These are phyloP conservation scores for Xerocomellus amylosporus DNA, from an alignment of 768 basidiomycete genomes.

Conservation along the genomic window DNA sequence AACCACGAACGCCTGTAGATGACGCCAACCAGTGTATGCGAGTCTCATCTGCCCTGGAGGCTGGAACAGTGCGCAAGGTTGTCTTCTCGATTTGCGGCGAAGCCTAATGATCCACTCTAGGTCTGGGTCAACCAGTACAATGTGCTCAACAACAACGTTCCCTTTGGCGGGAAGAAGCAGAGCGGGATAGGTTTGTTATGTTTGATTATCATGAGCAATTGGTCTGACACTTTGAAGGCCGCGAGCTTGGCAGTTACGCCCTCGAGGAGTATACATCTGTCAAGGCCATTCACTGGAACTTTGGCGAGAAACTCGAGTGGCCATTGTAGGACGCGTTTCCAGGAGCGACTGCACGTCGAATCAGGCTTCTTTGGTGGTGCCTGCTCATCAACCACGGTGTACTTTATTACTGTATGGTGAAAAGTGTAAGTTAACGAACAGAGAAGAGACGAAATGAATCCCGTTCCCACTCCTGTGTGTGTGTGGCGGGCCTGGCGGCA, in stretches of 20 bases:
- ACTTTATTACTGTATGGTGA: not conserved
- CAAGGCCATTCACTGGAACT: constrained; percentile 87
- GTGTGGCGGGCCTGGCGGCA: constrained; percentile 3
- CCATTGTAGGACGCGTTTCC: constrained; percentile 47
- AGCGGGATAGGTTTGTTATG: constrained; percentile 67
- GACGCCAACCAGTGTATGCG: constrained; percentile 89
- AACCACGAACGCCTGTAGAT: constrained; percentile 35
- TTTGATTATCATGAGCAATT: not conserved
- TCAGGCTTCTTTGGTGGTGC: not conserved
- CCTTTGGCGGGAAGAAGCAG: constrained; percentile 95
- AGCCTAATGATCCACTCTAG: constrained; percentile 34
- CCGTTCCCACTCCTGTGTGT: constrained; percentile 5
- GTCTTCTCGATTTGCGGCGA: not conserved
- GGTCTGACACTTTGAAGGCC: constrained; percentile 47
- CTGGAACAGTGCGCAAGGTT: constrained; percentile 67
- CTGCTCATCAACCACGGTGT: constrained; percentile 1
- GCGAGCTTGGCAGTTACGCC: constrained; percentile 84
- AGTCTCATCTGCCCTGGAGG: constrained; percentile 80
- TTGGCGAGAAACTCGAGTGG: constrained; percentile 77
- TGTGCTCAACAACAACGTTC: constrained; percentile 79
- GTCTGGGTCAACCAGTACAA: constrained; percentile 95
- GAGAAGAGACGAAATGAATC: constrained; percentile 9
- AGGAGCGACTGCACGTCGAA: not conserved
- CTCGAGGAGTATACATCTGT: constrained; percentile 81
- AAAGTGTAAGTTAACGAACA: constrained; percentile 19